A percentile compares a stretch with the other conserved stretches of the same genome.
phyloP scores from a whole-genome alignment of 2,329 filamentous ascomycete species.

The Mycosphaerella sp. region DNA sequence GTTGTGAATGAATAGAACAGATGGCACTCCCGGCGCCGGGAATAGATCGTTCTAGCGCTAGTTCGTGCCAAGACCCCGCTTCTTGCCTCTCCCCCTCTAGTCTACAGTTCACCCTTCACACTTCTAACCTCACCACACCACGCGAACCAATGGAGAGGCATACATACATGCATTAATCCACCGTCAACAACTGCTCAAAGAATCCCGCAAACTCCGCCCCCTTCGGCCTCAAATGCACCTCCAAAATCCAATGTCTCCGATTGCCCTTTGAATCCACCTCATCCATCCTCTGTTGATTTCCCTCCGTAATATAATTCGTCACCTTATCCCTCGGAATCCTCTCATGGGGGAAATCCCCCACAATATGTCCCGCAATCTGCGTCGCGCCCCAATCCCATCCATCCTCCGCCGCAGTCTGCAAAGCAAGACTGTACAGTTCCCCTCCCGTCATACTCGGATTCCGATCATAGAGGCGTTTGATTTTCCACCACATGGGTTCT shows the following conservation, averaged over 20 bases:
- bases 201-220: slow-evolving; percentile 40
- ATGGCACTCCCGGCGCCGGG: no score
- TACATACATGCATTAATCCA: neutral
- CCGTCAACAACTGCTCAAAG: slow-evolving; percentile 35
- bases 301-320: slow-evolving; percentile 42
- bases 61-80: no score
- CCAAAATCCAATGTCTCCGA: slow-evolving; percentile 46
- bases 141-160: no score
- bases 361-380: slow-evolving; percentile 43
- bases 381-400: slow-evolving; percentile 44
- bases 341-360: slow-evolving; percentile 48
- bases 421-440: slow-evolving; percentile 42
- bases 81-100: no score
- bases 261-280: slow-evolving; percentile 37
- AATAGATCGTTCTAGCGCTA: no score
- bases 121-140: no score
- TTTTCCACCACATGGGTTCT: slow-evolving; percentile 43
- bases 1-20: no score
- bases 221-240: slow-evolving; percentile 44
- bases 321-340: slow-evolving; percentile 45
- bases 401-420: slow-evolving; percentile 22
- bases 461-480: slow-evolving; percentile 38
- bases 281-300: slow-evolving; percentile 41
- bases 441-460: slow-evolving; percentile 45
- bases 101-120: no score